Base-by-base conservation (phyloP, 306 rosid genomes). In the Pyrus bretschneideri region DNA sequence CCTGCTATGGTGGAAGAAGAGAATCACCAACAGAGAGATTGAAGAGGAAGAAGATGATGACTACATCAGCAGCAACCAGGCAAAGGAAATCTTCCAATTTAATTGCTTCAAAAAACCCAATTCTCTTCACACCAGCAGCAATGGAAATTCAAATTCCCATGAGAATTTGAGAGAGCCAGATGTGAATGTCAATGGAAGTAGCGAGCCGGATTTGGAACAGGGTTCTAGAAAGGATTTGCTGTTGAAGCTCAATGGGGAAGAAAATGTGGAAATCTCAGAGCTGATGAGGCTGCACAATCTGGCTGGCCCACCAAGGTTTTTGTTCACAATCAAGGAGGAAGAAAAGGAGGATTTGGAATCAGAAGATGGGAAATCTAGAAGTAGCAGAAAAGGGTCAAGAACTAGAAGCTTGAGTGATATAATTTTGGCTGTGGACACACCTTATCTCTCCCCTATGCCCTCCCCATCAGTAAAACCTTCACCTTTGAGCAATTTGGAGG, bases 251-350 rank as follows among this genome's bases (percentile, higher is more conserved):
- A 82, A 8, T 78, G 91, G 86, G 9, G 96, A 87, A 55, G 93
- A 93, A 69, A 58, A 87, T 70, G 86, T 91, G 58, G 97, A 91
- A 11, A 64, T 64, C 17, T 79, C 87, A 29, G 97, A 94, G 84
- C 88, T 90, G 68, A 90, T 89, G 93, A 91, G 97, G 86, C 86
- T 94, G 77, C 96, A 94, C 81, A 91, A 89, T 82, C 87, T 91
- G 0, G 87, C 89, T 25, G 97, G 98, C 42, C 98, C 96, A 13
- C 97, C 96, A 1, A 89, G 97, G 42, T 91, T 94, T 78, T 94
- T 94, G 63, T 91, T 87, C 89, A 87, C 98, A 76, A 94, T 94
- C 73, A 88, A 86, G 61, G 98, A 94, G 82, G 98, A 94, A 80
- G 89, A 92, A 1, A 87, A 80, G 76, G 98, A 94, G 69, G 98